phyloP scores from a whole-genome alignment of 129 eudicot genomes.

The Logfia minima region DNA sequence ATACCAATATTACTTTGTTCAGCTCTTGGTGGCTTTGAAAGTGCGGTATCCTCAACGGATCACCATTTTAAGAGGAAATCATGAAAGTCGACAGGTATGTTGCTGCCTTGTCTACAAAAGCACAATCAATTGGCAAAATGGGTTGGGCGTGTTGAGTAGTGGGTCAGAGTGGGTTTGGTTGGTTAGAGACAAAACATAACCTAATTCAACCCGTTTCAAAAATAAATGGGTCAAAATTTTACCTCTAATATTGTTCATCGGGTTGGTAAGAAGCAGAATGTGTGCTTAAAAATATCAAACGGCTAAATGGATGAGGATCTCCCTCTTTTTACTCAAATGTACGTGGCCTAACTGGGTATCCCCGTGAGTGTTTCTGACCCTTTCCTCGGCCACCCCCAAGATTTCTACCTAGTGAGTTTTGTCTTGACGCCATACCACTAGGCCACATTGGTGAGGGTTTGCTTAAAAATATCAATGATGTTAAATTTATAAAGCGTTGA shows the following conservation, averaged over 20 bases:
- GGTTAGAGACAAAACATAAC: background rate
- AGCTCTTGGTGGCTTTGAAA: slow-evolving; percentile 81
- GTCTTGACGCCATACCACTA: no score
- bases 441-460: background rate
- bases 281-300: background rate
- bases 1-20: slow-evolving; percentile 18
- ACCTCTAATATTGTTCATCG: background rate
- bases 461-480: background rate
- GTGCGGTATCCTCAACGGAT: slow-evolving; percentile 76
- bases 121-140: no score
- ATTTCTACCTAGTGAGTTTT: no score
- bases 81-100: slow-evolving; percentile 82
- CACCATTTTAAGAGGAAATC: slow-evolving; percentile 79
- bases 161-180: background rate
- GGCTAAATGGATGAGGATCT: no score
- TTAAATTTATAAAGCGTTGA: background rate
- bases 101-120: background rate
- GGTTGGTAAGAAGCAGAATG: no score
- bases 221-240: no score
- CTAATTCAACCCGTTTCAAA: no score
- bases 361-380: no score
- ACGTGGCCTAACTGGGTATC: no score
- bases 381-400: no score
- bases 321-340: no score
- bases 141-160: background rate